phyloP scores from a whole-genome alignment of 768 basidiomycete species.

The Hirschioporus abietinus region DNA sequence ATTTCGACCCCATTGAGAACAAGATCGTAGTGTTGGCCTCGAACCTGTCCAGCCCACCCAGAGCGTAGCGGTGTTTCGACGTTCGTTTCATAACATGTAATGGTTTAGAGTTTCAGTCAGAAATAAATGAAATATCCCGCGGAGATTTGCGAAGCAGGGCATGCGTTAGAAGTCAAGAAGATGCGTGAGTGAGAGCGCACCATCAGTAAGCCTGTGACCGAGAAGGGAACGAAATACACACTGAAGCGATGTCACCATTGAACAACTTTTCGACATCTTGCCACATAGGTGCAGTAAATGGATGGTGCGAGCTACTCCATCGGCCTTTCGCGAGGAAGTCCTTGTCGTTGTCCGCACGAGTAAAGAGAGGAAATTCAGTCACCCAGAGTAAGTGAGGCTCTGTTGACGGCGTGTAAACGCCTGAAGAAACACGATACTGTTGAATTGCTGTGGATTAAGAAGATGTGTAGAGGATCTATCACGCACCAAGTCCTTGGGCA shows the following conservation, averaged over 20 bases:
- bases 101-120: background rate
- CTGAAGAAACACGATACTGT: slow-evolving; percentile 29
- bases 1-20: slow-evolving; percentile 93
- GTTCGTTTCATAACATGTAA: background rate
- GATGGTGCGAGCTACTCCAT: slow-evolving; percentile 93
- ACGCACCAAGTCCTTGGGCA: slow-evolving; percentile 59
- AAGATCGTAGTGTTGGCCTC: slow-evolving; percentile 95
- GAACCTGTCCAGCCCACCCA: slow-evolving; percentile 45
- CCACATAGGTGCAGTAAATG: slow-evolving; percentile 94
- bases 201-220: background rate
- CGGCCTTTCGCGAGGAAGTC: slow-evolving; percentile 78
- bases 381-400: slow-evolving; percentile 89
- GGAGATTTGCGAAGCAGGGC: background rate
- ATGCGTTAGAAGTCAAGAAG: background rate
- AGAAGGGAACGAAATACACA: slow-evolving; percentile 16
- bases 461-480: slow-evolving; percentile 8
- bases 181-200: slow-evolving; percentile 1
- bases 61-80: background rate
- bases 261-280: slow-evolving; percentile 80
- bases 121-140: background rate
- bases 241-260: slow-evolving; percentile 55
- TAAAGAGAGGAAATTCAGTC: slow-evolving; percentile 92
- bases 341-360: slow-evolving; percentile 83
- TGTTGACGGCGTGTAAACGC: slow-evolving; percentile 47
- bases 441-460: slow-evolving; percentile 7